Conservation (phyloP, 176 grass and related monocot species). For the barley (Hordeum vulgare) region MorexV3_pseudomolecules_assembly NC_058518.1:503240317-503240816, state of each 20-base stretch:
- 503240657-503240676: constrained; percentile 98
- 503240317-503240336: constrained; percentile 38
- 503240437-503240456: neutral
- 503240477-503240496: neutral
- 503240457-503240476: constrained; percentile 7
- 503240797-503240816: neutral
- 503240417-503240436: constrained; percentile 15
- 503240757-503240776: neutral
- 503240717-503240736: neutral
- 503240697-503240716: constrained; percentile 68
- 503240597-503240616: constrained; percentile 98
- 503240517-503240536: constrained; percentile 40
- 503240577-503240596: constrained; percentile 49
- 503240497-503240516: constrained; percentile 30
- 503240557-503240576: constrained; percentile 50
- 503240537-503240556: constrained; percentile 12
- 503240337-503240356: constrained; percentile 24
- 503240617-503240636: constrained; percentile 88
- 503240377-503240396: constrained; percentile 23
- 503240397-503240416: constrained; percentile 19
- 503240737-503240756: neutral
- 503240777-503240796: neutral
- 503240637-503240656: constrained; percentile 96
- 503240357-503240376: too few species aligned
- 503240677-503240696: constrained; percentile 89